Conservation (phyloP, 805 yeast genomes). For the Starmerella floris region DNA sequence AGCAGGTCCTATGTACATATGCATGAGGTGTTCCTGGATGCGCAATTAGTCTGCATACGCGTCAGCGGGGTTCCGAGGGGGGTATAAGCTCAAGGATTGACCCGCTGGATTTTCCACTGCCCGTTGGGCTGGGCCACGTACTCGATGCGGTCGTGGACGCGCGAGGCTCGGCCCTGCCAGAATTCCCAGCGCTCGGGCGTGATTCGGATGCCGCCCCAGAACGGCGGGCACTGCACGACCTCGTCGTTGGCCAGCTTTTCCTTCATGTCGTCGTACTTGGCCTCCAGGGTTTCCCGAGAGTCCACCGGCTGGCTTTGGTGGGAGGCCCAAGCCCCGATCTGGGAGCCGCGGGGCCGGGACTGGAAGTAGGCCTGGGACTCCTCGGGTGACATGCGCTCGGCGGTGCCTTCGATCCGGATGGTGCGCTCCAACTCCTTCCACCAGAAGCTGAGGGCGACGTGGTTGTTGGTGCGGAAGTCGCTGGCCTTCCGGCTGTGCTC, state of each 20-base stretch:
- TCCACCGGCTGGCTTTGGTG: constrained; percentile 61
- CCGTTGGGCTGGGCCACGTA: constrained; percentile 44
- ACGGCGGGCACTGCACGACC: constrained; percentile 77
- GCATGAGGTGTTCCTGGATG: no score
- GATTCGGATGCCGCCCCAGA: constrained; percentile 89
- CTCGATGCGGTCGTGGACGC: constrained; percentile 80
- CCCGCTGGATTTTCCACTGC: constrained; percentile 49
- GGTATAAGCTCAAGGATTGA: constrained; percentile 64
- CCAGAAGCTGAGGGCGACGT: constrained; percentile 75
- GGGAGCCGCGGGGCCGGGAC: constrained; percentile 84
- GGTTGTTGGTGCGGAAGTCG: constrained; percentile 59
- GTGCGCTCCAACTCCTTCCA: constrained; percentile 89
- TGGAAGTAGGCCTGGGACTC: constrained; percentile 65
- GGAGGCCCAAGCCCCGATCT: constrained; percentile 94
- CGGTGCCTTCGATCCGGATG: constrained; percentile 79
- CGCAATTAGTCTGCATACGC: no score
- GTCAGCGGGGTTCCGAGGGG: no score
- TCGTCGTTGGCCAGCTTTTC: constrained; percentile 50
- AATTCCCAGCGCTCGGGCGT: constrained; percentile 86
- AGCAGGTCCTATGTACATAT: not conserved
- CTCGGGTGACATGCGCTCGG: constrained; percentile 60
- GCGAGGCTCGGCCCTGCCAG: constrained; percentile 89
- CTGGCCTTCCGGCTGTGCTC: constrained; percentile 65
- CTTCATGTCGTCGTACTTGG: constrained; percentile 35
- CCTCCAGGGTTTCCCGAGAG: constrained; percentile 51